Conservation (phyloP, 2,329 filamentous ascomycete genomes). For the Penicillium sp. region DNA sequence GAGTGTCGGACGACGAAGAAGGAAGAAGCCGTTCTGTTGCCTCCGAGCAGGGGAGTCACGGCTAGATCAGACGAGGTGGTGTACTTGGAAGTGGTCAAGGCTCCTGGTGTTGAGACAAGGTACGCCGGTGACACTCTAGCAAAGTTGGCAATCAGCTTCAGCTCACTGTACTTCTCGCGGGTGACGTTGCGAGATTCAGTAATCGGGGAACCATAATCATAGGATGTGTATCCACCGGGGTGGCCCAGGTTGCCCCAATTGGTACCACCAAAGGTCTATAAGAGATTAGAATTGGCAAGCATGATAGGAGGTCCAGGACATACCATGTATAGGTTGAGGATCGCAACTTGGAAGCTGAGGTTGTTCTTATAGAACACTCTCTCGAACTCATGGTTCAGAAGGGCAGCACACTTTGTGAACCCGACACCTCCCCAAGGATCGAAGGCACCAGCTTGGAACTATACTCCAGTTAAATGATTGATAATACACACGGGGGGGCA, state of each 20-base stretch:
- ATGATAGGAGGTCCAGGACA: neutral
- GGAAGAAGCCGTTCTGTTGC: constrained; percentile 47
- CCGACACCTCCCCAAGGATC: constrained; percentile 73
- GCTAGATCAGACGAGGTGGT: constrained; percentile 56
- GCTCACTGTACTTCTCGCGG: constrained; percentile 74
- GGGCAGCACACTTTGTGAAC: constrained; percentile 62
- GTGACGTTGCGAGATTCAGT: constrained; percentile 65
- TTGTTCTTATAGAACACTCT: constrained; percentile 78
- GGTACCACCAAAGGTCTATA: constrained; percentile 67
- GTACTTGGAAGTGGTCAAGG: constrained; percentile 40
- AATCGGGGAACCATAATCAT: constrained; percentile 63
- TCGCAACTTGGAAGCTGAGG: constrained; percentile 61
- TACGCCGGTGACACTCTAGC: constrained; percentile 69
- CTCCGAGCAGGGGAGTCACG: constrained; percentile 59
- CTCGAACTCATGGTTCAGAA: constrained; percentile 71
- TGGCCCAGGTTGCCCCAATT: constrained; percentile 81
- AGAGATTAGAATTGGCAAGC: neutral
- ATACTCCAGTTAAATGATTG: constrained; percentile 14
- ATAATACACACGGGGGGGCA: neutral
- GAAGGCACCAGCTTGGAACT: constrained; percentile 69
- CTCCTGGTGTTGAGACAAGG: constrained; percentile 57
- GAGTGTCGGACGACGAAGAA: constrained; percentile 65
- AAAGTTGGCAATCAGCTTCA: constrained; percentile 75
- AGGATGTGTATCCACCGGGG: constrained; percentile 61
- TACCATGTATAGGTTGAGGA: constrained; percentile 75